These are phyloP conservation scores for Euphorbia schlechtendalii DNA, from an alignment of 441 rosid species.

Conservation along the genomic window DNA sequence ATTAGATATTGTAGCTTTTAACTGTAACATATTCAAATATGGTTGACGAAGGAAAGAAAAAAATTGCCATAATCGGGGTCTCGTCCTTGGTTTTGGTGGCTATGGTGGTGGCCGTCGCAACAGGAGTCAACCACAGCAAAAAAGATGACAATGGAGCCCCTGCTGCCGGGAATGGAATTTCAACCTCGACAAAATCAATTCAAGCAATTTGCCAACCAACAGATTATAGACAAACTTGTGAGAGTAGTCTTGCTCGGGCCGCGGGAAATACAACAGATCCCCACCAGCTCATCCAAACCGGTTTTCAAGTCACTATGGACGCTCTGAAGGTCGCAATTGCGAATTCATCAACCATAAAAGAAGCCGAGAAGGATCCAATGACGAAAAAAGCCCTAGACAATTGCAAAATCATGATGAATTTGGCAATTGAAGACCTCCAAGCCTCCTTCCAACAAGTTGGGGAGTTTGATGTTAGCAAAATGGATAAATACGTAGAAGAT, in stretches of 20 bases:
- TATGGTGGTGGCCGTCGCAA: neutral
- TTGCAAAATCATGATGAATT: conserved; percentile 45
- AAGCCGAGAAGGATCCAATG: conserved; percentile 39
- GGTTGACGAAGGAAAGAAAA: conserved; percentile 30
- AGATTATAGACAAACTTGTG: conserved; percentile 51
- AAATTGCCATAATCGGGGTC: conserved; percentile 37
- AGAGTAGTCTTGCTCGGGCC: conserved; percentile 32
- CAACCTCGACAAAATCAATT: conserved; percentile 39
- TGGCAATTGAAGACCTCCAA: conserved; percentile 55
- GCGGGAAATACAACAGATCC: conserved; percentile 47
- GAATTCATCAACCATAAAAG: conserved; percentile 36
- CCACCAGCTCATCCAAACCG: conserved; percentile 48
- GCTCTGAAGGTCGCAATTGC: conserved; percentile 34
- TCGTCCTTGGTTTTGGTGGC: conserved; percentile 42
- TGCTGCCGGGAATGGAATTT: neutral
- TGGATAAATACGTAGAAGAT: conserved; percentile 37
- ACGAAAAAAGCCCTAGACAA: conserved; percentile 43
- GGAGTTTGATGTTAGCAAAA: conserved; percentile 27
- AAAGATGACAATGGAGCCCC: neutral
- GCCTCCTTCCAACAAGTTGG: conserved; percentile 35
- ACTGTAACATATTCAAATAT: neutral
- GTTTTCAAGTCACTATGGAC: conserved; percentile 41
- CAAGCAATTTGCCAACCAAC: conserved; percentile 61
- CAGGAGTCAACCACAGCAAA: conserved; percentile 20
- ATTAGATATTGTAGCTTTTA: neutral